Evolutionary conservation across 495 filamentous ascomycete species (phyloP).

Genomic region (Aspergillus taichungensis): DNA sequence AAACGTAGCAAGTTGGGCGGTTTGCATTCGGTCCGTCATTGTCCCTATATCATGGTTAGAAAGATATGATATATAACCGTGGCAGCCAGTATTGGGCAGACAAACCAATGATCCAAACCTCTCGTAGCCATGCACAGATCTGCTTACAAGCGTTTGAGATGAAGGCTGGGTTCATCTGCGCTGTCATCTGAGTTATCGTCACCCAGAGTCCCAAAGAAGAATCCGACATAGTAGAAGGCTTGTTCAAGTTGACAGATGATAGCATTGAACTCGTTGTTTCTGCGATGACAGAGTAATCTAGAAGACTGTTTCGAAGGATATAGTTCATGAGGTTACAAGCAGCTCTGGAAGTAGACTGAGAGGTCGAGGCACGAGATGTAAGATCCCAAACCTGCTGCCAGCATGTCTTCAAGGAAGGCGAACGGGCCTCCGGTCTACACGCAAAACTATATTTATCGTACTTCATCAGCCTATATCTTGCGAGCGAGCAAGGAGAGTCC

Average conservation of each 20-base stretch:
- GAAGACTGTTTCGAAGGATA: slow-evolving; percentile 52
- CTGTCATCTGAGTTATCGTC: slow-evolving; percentile 46
- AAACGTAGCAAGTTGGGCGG: slow-evolving; percentile 31
- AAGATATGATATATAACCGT: background rate
- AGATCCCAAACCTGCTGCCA: slow-evolving; percentile 77
- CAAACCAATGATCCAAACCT: slow-evolving; percentile 69
- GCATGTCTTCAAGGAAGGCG: slow-evolving; percentile 20
- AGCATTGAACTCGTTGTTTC: slow-evolving; percentile 61
- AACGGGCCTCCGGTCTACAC: slow-evolving; percentile 16
- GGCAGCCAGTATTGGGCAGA: background rate
- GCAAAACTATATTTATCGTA: slow-evolving; percentile 21
- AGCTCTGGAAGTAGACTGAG: slow-evolving; percentile 61
- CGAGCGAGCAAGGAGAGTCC: background rate
- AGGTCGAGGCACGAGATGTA: slow-evolving; percentile 58
- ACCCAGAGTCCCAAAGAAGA: slow-evolving; percentile 68
- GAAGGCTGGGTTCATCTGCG: slow-evolving; percentile 49
- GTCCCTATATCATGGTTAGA: slow-evolving; percentile 22
- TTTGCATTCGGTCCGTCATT: slow-evolving; percentile 30
- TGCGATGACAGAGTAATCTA: slow-evolving; percentile 53
- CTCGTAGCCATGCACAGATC: slow-evolving; percentile 70
- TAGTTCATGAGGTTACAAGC: slow-evolving; percentile 68
- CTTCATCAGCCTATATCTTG: background rate
- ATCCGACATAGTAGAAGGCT: slow-evolving; percentile 72
- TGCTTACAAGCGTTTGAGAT: slow-evolving; percentile 56
- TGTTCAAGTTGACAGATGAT: slow-evolving; percentile 66